Evolutionary conservation across 257 asterid genomes (phyloP).

Genomic region (Jasminum sambac): DNA sequence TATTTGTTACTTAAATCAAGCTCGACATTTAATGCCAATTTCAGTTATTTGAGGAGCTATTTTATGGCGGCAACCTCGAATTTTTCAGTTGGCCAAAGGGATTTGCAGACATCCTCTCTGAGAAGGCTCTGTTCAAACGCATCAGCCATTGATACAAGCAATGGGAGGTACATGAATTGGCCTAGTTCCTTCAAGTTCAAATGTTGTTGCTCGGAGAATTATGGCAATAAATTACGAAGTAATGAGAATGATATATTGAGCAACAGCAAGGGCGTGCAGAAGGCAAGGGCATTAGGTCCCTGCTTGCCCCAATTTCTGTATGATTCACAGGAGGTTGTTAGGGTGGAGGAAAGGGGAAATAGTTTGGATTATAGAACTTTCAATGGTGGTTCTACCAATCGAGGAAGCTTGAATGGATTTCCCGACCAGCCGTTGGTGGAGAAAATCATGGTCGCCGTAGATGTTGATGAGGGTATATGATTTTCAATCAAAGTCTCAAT

Average conservation of each 20-base stretch:
- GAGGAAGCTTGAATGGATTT: slow-evolving; percentile 38
- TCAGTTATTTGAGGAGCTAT: slow-evolving; percentile 21
- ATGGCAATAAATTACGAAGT: not conserved
- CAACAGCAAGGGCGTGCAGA: slow-evolving; percentile 27
- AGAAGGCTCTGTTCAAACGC: slow-evolving; percentile 28
- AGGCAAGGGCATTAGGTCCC: slow-evolving; percentile 40
- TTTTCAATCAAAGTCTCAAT: no score
- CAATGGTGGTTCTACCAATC: slow-evolving; percentile 28
- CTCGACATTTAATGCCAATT: slow-evolving; percentile 11
- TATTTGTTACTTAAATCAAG: slow-evolving; percentile 17
- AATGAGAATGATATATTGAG: slow-evolving; percentile 18
- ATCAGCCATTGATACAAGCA: slow-evolving; percentile 23
- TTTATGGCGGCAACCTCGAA: slow-evolving; percentile 59
- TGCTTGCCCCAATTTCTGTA: slow-evolving; percentile 37
- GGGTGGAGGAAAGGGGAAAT: slow-evolving; percentile 27
- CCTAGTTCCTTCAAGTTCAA: slow-evolving; percentile 22
- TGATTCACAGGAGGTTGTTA: slow-evolving; percentile 40
- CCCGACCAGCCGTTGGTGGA: slow-evolving; percentile 32
- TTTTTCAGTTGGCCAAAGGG: slow-evolving; percentile 35
- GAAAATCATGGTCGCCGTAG: slow-evolving; percentile 71
- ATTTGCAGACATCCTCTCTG: slow-evolving; percentile 38
- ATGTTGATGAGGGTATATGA: slow-evolving; percentile 83
- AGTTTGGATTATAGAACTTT: slow-evolving; percentile 20
- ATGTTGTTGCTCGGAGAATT: slow-evolving; percentile 35
- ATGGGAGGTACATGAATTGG: slow-evolving; percentile 30